Evolutionary conservation across 345 rosid species (phyloP).

Genomic region (Populus tremula): DNA sequence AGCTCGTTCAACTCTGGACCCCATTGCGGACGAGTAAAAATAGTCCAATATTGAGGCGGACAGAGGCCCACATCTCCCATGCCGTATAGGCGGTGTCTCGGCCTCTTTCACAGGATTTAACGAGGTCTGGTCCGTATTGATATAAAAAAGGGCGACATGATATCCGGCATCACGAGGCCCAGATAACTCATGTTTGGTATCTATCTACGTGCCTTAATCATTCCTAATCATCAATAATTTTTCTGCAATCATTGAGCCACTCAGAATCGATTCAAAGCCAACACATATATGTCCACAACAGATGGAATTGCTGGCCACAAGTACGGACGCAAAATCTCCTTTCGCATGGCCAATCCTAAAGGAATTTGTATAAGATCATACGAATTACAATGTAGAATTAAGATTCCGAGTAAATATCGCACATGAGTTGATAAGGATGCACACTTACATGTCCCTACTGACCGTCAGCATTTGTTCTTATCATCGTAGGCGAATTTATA

Average conservation of each 20-base stretch:
- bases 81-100: constrained; percentile 4
- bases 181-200: background rate
- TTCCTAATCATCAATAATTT: background rate
- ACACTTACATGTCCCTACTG: background rate
- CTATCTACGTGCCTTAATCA: background rate
- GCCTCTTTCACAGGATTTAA: background rate
- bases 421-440: background rate
- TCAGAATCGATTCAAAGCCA: background rate
- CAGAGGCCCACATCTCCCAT: constrained; percentile 25
- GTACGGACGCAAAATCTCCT: constrained; percentile 7
- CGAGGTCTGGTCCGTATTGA: constrained; percentile 20
- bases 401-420: background rate
- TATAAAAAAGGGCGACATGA: constrained; percentile 35
- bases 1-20: background rate
- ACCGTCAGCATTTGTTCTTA: background rate
- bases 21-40: background rate
- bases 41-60: background rate
- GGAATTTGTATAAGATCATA: no score
- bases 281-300: background rate
- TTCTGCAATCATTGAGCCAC: background rate
- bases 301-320: constrained; percentile 12
- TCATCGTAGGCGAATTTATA: background rate
- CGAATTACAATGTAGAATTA: background rate
- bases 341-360: background rate
- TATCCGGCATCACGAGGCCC: constrained; percentile 26